A percentile compares a stretch with the other conserved stretches of the same genome.
Conservation (phyloP, 139 green algal genomes). For the Diplosphaera chodatii region DNA sequence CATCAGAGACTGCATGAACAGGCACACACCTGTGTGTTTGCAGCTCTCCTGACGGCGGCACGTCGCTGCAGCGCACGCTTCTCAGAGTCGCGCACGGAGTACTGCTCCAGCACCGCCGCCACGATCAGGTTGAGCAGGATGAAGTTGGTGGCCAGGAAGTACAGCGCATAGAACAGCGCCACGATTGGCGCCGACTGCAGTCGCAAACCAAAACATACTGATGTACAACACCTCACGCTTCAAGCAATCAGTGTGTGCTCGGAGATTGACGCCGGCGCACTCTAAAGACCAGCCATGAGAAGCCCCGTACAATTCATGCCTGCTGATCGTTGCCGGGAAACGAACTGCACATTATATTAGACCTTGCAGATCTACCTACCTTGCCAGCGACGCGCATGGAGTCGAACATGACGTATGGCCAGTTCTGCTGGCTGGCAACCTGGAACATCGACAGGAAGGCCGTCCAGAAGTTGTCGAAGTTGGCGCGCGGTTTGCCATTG, state of each 20-base stretch:
- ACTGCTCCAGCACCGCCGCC: neutral
- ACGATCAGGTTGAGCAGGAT: neutral
- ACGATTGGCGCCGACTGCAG: neutral
- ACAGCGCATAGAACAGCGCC: neutral
- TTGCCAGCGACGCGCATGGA: neutral
- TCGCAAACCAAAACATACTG: no score
- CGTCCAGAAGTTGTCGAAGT: constrained; percentile 45
- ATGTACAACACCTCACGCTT: no score
- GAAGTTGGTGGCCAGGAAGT: neutral
- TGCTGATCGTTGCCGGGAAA: no score
- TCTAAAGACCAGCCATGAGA: no score
- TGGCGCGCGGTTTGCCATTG: neutral
- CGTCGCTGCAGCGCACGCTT: neutral
- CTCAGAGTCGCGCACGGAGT: neutral
- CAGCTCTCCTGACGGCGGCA: neutral
- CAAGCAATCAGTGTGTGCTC: no score
- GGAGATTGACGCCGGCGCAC: no score
- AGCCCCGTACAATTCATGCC: no score
- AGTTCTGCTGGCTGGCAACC: neutral
- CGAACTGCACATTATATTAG: no score
- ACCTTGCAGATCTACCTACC: no score
- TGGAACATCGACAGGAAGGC: constrained; percentile 5
- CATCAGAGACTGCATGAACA: no score
- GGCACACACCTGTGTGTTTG: neutral
- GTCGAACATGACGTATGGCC: neutral